These are phyloP conservation scores for Epichloe sibirici DNA, from an alignment of 2,329 filamentous ascomycete species.

Conservation along the genomic window DNA sequence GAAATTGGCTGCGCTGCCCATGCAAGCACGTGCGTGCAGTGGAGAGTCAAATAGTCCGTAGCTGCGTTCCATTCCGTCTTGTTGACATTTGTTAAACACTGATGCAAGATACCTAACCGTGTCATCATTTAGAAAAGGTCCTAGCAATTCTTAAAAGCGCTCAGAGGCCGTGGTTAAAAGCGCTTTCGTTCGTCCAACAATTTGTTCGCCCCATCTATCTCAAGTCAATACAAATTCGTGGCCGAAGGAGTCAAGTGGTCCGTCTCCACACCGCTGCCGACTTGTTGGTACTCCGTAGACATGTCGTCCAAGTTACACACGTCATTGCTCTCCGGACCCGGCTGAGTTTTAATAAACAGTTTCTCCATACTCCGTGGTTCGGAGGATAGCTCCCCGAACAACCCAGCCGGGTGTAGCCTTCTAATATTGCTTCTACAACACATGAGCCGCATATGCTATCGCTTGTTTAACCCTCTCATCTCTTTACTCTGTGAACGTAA, in stretches of 20 bases:
- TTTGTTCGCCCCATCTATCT: background rate
- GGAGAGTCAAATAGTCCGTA: background rate
- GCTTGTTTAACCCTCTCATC: background rate
- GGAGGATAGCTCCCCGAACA: too few relatives aligned
- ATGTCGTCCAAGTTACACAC: too few relatives aligned
- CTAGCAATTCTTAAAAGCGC: background rate
- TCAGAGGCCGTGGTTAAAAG: background rate
- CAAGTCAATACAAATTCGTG: background rate
- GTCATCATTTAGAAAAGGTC: background rate
- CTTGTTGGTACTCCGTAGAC: too few relatives aligned
- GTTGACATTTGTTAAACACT: background rate
- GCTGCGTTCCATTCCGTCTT: background rate
- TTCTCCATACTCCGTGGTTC: too few relatives aligned
- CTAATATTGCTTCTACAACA: background rate
- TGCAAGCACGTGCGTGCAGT: background rate
- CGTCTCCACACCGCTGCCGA: too few relatives aligned
- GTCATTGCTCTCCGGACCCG: too few relatives aligned
- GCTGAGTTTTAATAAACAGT: background rate
- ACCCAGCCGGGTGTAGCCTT: background rate
- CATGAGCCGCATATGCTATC: background rate
- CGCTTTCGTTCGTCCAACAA: background rate
- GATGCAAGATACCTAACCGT: background rate
- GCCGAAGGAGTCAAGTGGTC: background rate
- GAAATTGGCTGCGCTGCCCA: constrained; percentile 2
- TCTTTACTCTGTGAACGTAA: background rate